phyloP scores from a whole-genome alignment of 495 filamentous ascomycete species.

The Penicillium desertorum region DNA sequence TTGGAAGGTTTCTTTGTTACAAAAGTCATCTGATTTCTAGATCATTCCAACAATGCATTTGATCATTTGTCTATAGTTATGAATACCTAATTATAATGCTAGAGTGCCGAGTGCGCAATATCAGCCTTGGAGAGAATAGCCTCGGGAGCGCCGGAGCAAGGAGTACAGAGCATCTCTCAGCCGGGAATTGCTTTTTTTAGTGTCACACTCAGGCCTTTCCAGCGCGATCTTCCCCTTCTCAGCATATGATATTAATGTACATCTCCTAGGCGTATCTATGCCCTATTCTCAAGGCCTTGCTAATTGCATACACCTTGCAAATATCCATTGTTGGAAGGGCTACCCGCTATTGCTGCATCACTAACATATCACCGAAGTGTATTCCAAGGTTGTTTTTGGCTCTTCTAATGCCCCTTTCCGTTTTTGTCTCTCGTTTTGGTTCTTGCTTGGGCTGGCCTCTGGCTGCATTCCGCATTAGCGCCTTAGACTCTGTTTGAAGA shows the following conservation, averaged over 20 bases:
- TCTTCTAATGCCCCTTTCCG: not conserved
- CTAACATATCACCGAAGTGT: not conserved
- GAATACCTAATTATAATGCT: not conserved
- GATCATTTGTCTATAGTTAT: not conserved
- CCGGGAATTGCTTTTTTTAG: not conserved
- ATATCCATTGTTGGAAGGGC: not conserved
- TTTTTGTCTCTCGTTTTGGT: not conserved
- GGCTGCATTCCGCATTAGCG: not conserved
- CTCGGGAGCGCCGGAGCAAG: not conserved
- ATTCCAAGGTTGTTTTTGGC: not conserved
- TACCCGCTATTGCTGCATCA: not conserved
- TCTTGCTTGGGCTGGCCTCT: not conserved
- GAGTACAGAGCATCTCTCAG: not conserved
- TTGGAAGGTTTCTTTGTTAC: not conserved
- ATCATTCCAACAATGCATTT: slow-evolving; percentile 6
- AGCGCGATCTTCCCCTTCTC: no score
- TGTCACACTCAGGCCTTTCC: not conserved
- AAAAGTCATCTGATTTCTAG: slow-evolving; percentile 4
- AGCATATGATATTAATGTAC: not conserved
- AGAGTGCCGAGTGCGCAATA: not conserved
- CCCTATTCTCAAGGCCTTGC: not conserved
- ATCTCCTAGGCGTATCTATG: not conserved
- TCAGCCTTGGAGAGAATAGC: not conserved
- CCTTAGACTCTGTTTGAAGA: not conserved
- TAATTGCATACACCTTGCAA: not conserved